phyloP scores from a whole-genome alignment of 352 stramenopile genomes.

The Phytophthora europaea region DNA sequence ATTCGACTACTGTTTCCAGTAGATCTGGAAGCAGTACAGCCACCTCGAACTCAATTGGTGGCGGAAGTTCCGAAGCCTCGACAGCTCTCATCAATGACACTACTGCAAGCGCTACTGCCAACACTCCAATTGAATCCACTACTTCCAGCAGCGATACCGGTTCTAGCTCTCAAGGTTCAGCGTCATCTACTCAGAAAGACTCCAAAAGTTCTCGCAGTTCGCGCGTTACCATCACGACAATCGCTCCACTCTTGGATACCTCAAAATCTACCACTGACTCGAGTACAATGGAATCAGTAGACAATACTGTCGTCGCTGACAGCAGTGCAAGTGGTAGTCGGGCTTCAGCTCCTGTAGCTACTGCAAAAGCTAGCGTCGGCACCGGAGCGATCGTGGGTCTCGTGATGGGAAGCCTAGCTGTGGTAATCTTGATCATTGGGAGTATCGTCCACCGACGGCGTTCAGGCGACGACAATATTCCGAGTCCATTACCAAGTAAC shows the following conservation, averaged over 20 bases:
- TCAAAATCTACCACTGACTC: neutral
- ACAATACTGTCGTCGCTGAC: neutral
- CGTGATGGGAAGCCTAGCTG: neutral
- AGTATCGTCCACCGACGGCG: neutral
- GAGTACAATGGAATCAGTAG: neutral
- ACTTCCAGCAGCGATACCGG: neutral
- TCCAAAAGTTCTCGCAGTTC: neutral
- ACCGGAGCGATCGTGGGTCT: neutral
- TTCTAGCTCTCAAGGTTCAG: neutral
- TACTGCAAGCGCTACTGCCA: neutral
- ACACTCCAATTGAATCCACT: neutral
- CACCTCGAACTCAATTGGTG: neutral
- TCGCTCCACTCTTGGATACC: neutral
- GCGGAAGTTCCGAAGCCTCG: neutral
- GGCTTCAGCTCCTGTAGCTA: neutral
- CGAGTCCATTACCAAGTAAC: constrained; percentile 1
- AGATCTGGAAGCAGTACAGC: neutral
- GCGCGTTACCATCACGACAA: constrained; percentile 2
- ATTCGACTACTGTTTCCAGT: neutral
- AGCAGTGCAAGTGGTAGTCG: constrained; percentile 2
- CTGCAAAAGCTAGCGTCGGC: neutral
- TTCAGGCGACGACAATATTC: constrained; percentile 3
- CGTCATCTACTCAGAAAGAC: neutral
- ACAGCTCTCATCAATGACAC: neutral
- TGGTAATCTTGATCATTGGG: constrained; percentile 1